A percentile compares a stretch with the other conserved stretches of the same genome.
These are phyloP conservation scores for Betula pendula DNA, from an alignment of 306 rosid genomes.

Conservation along the genomic window DNA sequence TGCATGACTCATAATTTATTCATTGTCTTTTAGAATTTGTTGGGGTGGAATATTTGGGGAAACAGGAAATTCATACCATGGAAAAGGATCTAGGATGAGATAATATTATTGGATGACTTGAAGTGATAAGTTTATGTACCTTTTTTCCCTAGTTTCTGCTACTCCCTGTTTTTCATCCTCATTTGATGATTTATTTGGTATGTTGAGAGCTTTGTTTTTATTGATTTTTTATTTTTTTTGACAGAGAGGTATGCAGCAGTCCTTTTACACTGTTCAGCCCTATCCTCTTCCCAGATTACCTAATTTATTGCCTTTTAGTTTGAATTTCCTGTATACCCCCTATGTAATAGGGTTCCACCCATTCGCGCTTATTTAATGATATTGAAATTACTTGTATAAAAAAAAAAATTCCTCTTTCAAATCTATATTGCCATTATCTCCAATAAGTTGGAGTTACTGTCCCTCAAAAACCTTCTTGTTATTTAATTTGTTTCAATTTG, in stretches of 20 bases:
- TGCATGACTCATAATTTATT: not conserved
- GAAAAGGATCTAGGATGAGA: not conserved
- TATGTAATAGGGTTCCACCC: no score
- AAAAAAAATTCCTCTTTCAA: not conserved
- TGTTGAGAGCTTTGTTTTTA: not conserved
- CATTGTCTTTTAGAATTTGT: not conserved
- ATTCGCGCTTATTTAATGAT: no score
- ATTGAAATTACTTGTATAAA: no score
- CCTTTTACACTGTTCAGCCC: not conserved
- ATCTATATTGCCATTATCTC: not conserved
- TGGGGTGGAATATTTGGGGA: conserved; percentile 4
- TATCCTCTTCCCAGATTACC: not conserved
- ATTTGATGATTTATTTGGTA: not conserved
- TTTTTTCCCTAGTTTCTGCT: not conserved
- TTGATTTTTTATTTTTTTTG: not conserved
- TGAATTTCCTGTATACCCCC: not conserved
- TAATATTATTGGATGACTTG: not conserved
- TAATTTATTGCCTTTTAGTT: not conserved
- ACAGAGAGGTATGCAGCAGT: not conserved
- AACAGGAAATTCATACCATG: not conserved
- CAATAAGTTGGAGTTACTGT: not conserved
- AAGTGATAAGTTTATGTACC: not conserved
- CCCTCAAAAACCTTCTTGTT: not conserved
- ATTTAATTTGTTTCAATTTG: not conserved
- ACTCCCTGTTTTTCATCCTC: not conserved